Percentiles rank a stretch among this genome's conserved stretches.
Conservation (phyloP, 2,329 filamentous ascomycete genomes). For the Fusarium sterilihyphosum region DNA sequence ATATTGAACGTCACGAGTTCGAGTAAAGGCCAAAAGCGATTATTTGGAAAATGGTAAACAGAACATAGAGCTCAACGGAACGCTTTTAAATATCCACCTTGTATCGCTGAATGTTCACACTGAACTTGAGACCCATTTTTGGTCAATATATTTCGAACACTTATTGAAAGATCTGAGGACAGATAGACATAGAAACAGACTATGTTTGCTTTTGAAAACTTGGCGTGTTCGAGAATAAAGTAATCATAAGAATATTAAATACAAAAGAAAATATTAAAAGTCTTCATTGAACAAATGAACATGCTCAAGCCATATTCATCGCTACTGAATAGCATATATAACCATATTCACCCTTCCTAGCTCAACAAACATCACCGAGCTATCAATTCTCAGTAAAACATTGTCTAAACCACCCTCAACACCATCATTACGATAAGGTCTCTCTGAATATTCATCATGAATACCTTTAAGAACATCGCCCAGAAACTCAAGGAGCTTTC, state of each 20-base stretch:
- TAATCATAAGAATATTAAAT: accelerated
- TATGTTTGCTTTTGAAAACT: accelerated
- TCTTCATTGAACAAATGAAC: neutral
- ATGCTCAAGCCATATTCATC: accelerated
- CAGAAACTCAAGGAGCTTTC: neutral
- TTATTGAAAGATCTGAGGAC: neutral
- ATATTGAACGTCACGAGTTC: accelerated
- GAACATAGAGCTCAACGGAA: neutral
- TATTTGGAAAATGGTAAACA: no score
- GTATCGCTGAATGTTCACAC: accelerated
- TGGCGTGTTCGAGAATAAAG: no score
- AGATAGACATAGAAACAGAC: accelerated
- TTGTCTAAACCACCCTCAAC: accelerated
- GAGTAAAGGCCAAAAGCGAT: accelerated
- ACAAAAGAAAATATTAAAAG: accelerated
- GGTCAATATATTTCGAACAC: accelerated
- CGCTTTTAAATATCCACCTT: accelerated
- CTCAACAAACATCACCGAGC: accelerated
- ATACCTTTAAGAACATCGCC: neutral
- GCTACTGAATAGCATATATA: no score
- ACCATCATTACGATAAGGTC: neutral
- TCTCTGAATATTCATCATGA: neutral
- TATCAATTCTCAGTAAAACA: no score
- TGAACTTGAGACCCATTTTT: accelerated
- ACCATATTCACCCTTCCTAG: accelerated